A percentile compares a stretch with the other conserved stretches of the same genome.
Conservation (phyloP, 371 early-diverging fungal species). For the Rhizopus sp. region DNA sequence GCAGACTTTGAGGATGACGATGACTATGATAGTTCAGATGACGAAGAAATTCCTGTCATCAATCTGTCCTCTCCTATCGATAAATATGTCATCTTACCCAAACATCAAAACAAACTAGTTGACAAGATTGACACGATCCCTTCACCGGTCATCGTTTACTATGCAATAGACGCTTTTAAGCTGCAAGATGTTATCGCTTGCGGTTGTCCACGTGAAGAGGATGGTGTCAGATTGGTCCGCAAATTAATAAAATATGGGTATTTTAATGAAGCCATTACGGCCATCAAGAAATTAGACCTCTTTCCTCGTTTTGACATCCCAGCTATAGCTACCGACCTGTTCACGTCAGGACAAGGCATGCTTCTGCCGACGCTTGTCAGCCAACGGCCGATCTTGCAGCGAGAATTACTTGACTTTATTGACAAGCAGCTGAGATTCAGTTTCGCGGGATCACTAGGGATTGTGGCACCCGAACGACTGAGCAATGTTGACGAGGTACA, state of each 20-base stretch:
- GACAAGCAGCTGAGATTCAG: constrained; percentile 41
- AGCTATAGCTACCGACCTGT: constrained; percentile 25
- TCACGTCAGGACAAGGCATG: constrained; percentile 29
- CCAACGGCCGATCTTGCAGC: constrained; percentile 21
- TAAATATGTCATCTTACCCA: constrained; percentile 6
- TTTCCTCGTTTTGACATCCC: constrained; percentile 30
- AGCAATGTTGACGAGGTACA: constrained; percentile 16
- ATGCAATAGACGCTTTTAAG: constrained; percentile 37
- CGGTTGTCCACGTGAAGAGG: constrained; percentile 32
- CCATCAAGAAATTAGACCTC: constrained; percentile 33
- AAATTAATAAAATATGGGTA: constrained; percentile 25
- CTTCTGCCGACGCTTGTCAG: constrained; percentile 20
- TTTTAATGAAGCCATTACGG: constrained; percentile 34
- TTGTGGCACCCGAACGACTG: constrained; percentile 22
- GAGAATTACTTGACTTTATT: constrained; percentile 31
- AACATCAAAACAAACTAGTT: constrained; percentile 29
- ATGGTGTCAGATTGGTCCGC: constrained; percentile 31
- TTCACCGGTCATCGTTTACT: constrained; percentile 35
- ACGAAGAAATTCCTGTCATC: constrained; percentile 14
- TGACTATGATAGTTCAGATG: constrained; percentile 11
- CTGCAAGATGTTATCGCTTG: constrained; percentile 16
- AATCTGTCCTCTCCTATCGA: constrained; percentile 3
- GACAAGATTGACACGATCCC: constrained; percentile 23
- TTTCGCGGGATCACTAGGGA: constrained; percentile 38
- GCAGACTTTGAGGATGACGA: constrained; percentile 15